Evolutionary conservation across 2,329 filamentous ascomycete species (phyloP).

Genomic region (Botrytis fragariae): DNA sequence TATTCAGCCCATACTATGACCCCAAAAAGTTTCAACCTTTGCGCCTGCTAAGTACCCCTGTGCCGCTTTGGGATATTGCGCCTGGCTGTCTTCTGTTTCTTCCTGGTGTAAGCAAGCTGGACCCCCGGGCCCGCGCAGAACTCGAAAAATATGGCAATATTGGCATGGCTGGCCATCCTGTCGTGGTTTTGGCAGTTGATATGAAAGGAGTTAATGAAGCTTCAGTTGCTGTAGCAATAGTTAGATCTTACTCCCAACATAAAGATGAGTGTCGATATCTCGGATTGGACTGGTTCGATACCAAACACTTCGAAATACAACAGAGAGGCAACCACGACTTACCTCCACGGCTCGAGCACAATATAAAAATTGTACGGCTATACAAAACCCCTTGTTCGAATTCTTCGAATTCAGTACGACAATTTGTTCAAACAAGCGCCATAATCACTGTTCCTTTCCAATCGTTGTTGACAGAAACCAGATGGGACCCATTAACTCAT

Average conservation of each 20-base stretch:
- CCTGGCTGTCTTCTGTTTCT: constrained; percentile 8
- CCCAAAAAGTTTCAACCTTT: not conserved
- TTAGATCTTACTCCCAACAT: not conserved
- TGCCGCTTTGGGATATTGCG: constrained; percentile 20
- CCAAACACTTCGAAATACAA: not conserved
- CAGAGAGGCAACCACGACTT: too few relatives aligned
- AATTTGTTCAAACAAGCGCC: not conserved
- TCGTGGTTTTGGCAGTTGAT: constrained; percentile 3
- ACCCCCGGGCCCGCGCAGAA: not conserved
- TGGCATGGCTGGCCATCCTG: not conserved
- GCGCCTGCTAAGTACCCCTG: not conserved
- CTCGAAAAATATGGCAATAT: not conserved
- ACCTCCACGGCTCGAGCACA: not conserved
- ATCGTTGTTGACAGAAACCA: not conserved
- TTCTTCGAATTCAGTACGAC: not conserved
- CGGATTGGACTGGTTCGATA: not conserved
- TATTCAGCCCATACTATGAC: constrained; percentile 10
- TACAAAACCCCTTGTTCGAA: not conserved
- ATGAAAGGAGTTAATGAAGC: not conserved
- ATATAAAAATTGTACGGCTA: not conserved
- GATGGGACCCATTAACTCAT: not conserved
- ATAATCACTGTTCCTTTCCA: not conserved
- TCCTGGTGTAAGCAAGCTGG: not conserved
- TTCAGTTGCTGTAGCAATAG: not conserved
- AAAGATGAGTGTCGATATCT: not conserved